Percentiles rank a stretch among this genome's conserved stretches.
Conservation (phyloP, 208 protist species). For the Trypanosoma platydactyli region DNA sequence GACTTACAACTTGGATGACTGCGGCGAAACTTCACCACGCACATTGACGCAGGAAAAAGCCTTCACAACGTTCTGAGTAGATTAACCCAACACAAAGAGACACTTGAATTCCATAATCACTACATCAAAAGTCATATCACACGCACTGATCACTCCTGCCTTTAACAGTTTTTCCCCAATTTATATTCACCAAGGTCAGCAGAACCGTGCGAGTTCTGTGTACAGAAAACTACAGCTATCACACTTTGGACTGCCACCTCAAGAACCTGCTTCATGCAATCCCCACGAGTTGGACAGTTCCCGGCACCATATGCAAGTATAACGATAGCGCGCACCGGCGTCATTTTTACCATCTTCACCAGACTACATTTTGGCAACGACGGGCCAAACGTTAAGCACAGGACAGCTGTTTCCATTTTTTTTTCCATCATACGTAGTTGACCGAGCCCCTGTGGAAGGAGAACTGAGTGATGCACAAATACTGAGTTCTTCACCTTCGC, state of each 20-base stretch:
- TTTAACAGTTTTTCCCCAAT: slow-evolving; percentile 61
- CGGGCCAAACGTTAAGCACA: slow-evolving; percentile 75
- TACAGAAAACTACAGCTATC: slow-evolving; percentile 90
- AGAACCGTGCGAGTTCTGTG: slow-evolving; percentile 82
- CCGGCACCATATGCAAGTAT: slow-evolving; percentile 93
- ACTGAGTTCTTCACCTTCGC: slow-evolving; percentile 69
- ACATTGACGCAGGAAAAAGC: slow-evolving; percentile 36
- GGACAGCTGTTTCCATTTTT: slow-evolving; percentile 48
- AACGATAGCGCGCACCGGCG: slow-evolving; percentile 76
- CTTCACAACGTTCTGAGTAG: slow-evolving; percentile 35
- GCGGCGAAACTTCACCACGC: slow-evolving; percentile 33
- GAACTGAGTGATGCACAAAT: slow-evolving; percentile 39
- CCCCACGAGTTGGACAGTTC: slow-evolving; percentile 79
- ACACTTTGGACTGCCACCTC: slow-evolving; percentile 54
- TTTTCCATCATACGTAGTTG: slow-evolving; percentile 54
- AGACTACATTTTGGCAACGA: slow-evolving; percentile 37
- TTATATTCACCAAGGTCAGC: slow-evolving; percentile 83
- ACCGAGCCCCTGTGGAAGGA: slow-evolving; percentile 49
- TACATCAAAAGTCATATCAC: slow-evolving; percentile 93
- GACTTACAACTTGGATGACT: slow-evolving; percentile 5
- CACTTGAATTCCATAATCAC: slow-evolving; percentile 91
- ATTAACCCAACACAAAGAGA: slow-evolving; percentile 63
- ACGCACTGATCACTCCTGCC: slow-evolving; percentile 63
- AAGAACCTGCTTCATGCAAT: slow-evolving; percentile 74
- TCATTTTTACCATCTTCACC: slow-evolving; percentile 29